These are phyloP conservation scores for Starmerella floris DNA, from an alignment of 805 yeast genomes.

Conservation along the genomic window DNA sequence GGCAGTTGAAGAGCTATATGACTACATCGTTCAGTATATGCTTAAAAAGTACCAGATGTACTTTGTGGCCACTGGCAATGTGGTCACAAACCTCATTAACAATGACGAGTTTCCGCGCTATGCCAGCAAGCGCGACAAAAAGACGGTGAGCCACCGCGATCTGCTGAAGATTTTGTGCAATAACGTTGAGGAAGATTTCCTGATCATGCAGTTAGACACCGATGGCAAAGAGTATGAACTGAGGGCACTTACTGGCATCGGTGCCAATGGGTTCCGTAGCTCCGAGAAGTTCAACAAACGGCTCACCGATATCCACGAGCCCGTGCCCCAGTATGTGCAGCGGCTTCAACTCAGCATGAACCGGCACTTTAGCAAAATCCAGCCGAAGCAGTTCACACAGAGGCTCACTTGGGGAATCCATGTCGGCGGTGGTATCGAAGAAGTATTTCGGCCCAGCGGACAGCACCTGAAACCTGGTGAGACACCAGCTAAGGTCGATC, in stretches of 20 bases:
- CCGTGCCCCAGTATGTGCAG: constrained; percentile 55
- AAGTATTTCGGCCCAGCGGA: constrained; percentile 11
- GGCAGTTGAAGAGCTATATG: constrained; percentile 40
- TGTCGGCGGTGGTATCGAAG: constrained; percentile 20
- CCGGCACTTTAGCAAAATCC: constrained; percentile 38
- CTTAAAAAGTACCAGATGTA: constrained; percentile 41
- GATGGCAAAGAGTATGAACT: constrained; percentile 32
- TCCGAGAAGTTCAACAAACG: constrained; percentile 38
- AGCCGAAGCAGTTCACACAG: constrained; percentile 38
- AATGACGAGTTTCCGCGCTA: constrained; percentile 13
- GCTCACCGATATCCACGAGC: constrained; percentile 49
- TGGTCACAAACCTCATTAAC: constrained; percentile 14
- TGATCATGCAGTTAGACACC: constrained; percentile 28
- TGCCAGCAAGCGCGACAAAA: constrained; percentile 7
- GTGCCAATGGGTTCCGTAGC: constrained; percentile 69
- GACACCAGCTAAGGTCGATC: constrained; percentile 21
- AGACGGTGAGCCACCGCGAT: constrained; percentile 5
- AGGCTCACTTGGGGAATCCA: constrained; percentile 64
- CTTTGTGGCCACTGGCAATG: constrained; percentile 29
- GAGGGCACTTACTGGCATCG: constrained; percentile 45
- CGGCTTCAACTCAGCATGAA: constrained; percentile 52
- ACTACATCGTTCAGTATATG: constrained; percentile 32
- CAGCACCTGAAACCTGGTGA: constrained; percentile 20
- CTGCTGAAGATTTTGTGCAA: constrained; percentile 15
- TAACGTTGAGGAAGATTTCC: constrained; percentile 52